These are phyloP conservation scores for Nematodospora valgi DNA, from an alignment of 805 yeast genomes.

Conservation along the genomic window DNA sequence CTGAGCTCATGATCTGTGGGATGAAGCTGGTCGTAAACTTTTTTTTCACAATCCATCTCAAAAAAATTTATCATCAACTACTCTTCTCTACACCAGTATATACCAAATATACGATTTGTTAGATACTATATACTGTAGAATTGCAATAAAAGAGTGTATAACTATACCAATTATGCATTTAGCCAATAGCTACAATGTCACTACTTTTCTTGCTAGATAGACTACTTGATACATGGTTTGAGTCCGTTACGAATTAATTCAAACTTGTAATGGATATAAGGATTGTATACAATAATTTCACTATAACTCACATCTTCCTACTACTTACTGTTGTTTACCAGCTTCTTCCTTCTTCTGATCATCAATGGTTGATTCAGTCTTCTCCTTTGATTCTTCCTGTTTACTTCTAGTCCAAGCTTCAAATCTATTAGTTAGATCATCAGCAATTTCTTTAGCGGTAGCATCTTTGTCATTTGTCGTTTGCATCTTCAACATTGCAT, in stretches of 20 bases:
- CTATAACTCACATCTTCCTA: background rate
- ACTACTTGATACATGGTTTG: constrained; percentile 44
- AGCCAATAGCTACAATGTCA: too few relatives aligned
- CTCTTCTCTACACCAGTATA: too few relatives aligned
- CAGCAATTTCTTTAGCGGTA: constrained; percentile 32
- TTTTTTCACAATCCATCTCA: too few relatives aligned
- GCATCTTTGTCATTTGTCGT: constrained; percentile 29
- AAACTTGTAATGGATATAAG: constrained; percentile 42
- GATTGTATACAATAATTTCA: constrained; percentile 35
- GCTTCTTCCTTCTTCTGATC: constrained; percentile 1
- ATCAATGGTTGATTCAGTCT: constrained; percentile 2
- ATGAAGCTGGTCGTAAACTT: constrained; percentile 2
- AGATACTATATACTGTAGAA: too few relatives aligned
- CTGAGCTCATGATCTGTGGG: constrained; percentile 8
- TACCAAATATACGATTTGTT: too few relatives aligned
- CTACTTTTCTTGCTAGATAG: constrained; percentile 33
- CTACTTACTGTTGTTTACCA: background rate
- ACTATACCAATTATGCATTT: too few relatives aligned
- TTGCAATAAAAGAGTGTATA: too few relatives aligned
- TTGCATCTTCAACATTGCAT: constrained; percentile 25
- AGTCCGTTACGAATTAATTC: constrained; percentile 31
- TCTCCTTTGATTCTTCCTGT: constrained; percentile 8
- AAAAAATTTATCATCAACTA: too few relatives aligned
- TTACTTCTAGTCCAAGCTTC: constrained; percentile 25
- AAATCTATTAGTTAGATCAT: constrained; percentile 26